Evolutionary conservation across 2,329 filamentous ascomycete species (phyloP).

Genomic region (Alternaria arborescens): DNA sequence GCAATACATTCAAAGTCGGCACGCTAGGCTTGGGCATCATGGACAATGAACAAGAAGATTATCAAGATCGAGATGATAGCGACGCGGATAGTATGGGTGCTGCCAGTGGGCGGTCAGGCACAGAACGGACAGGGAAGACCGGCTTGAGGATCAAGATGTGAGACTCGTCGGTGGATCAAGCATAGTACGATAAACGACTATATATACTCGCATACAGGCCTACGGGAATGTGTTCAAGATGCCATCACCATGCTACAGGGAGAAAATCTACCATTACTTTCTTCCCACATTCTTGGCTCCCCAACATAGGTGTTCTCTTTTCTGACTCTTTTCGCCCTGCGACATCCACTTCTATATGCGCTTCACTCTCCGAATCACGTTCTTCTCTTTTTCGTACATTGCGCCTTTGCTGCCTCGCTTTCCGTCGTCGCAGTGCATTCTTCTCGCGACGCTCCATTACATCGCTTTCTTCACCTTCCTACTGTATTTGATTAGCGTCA

Average conservation of each 20-base stretch:
- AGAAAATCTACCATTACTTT: neutral
- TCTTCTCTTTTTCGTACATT: neutral
- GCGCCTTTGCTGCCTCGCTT: neutral
- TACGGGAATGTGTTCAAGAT: neutral
- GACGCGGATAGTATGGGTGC: conserved; percentile 37
- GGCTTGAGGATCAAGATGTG: conserved; percentile 45
- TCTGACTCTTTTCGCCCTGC: neutral
- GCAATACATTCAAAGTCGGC: conserved; percentile 66
- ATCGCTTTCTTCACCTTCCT: conserved; percentile 10
- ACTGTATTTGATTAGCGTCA: neutral
- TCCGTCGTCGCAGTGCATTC: conserved; percentile 1
- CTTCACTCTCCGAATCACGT: neutral
- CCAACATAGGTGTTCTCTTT: too few species aligned
- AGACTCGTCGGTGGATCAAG: neutral
- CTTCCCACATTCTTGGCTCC: neutral
- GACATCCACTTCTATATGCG: neutral
- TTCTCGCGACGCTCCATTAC: conserved; percentile 8
- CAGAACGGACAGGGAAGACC: conserved; percentile 38
- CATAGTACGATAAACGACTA: neutral
- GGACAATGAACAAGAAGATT: conserved; percentile 18
- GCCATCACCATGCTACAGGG: neutral
- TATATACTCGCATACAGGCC: neutral
- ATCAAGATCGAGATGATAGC: conserved; percentile 26
- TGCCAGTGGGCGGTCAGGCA: conserved; percentile 37
- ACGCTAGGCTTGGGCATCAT: conserved; percentile 48